A percentile compares a stretch with the other conserved stretches of the same genome.
Evolutionary conservation across 768 basidiomycete species (phyloP).

Genomic region (Podaxis sp.): DNA sequence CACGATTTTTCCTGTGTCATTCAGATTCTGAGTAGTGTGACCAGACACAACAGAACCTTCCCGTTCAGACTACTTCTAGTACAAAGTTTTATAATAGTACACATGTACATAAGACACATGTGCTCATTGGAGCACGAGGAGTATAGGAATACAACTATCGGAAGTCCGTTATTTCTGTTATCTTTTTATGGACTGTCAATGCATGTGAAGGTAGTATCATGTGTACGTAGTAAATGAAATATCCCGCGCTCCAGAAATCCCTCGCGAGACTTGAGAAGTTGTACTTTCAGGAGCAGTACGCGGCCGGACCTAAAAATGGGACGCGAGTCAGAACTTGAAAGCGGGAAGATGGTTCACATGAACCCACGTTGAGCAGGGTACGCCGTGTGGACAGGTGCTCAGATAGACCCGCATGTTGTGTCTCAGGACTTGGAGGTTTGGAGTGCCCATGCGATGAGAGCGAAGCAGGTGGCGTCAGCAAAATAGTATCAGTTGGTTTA

Average conservation of each 20-base stretch:
- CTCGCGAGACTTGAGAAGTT: neutral
- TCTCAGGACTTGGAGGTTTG: neutral
- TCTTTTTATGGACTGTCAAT: neutral
- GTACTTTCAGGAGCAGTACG: conserved; percentile 4
- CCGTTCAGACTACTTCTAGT: neutral
- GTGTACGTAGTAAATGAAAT: neutral
- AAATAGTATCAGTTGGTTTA: conserved; percentile 1
- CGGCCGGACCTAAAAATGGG: conserved; percentile 9
- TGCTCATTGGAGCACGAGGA: neutral
- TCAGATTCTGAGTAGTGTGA: neutral
- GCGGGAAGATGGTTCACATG: neutral
- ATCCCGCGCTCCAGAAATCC: neutral
- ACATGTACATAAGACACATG: conserved; percentile 4
- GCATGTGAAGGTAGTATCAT: conserved; percentile 6
- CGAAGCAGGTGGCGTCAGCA: conserved; percentile 16
- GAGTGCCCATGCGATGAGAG: conserved; percentile 1
- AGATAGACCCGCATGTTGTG: neutral
- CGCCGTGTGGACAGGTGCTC: neutral
- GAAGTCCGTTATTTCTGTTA: conserved; percentile 1
- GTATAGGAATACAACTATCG: conserved; percentile 8
- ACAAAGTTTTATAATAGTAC: conserved; percentile 9
- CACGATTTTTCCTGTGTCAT: neutral
- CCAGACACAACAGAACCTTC: neutral
- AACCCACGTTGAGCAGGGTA: conserved; percentile 11
- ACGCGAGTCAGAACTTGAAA: neutral